Conservation (phyloP, 805 yeast genomes). For the Yarrowia sp. region DNA sequence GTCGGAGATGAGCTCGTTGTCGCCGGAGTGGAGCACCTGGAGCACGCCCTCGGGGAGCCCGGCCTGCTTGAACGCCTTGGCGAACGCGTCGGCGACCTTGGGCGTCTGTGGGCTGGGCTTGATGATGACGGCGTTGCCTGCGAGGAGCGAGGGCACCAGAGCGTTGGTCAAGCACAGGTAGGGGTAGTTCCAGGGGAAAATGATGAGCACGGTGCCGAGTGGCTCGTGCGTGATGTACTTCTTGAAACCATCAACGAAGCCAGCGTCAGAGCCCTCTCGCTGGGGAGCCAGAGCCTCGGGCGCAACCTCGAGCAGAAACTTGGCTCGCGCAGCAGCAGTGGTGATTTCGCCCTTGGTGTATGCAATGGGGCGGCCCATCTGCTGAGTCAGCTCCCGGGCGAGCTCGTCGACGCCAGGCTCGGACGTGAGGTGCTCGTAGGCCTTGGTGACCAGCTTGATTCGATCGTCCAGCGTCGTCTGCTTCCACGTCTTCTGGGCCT, state of each 20-base stretch:
- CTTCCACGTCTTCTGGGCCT: slow-evolving; percentile 36
- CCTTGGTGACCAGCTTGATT: slow-evolving; percentile 34
- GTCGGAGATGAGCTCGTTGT: slow-evolving; percentile 65
- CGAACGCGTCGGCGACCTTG: slow-evolving; percentile 69
- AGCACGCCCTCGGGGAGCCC: slow-evolving; percentile 82
- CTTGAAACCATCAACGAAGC: slow-evolving; percentile 33
- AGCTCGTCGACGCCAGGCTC: slow-evolving; percentile 32
- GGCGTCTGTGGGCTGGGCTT: slow-evolving; percentile 90
- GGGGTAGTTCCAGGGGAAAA: slow-evolving; percentile 94
- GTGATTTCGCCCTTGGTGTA: slow-evolving; percentile 38
- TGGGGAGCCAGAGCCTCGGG: slow-evolving; percentile 37
- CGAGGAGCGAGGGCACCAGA: slow-evolving; percentile 79
- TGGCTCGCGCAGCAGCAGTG: slow-evolving; percentile 38
- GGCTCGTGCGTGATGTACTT: slow-evolving; percentile 61
- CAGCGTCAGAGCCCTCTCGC: slow-evolving; percentile 35
- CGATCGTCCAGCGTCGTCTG: slow-evolving; percentile 32
- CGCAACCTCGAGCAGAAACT: slow-evolving; percentile 35
- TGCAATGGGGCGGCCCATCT: slow-evolving; percentile 41
- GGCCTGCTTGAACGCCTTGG: slow-evolving; percentile 64
- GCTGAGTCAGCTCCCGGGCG: slow-evolving; percentile 37
- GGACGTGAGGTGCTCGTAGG: slow-evolving; percentile 33
- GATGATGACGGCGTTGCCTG: slow-evolving; percentile 81
- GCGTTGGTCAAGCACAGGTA: slow-evolving; percentile 85
- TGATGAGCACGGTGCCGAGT: slow-evolving; percentile 83
- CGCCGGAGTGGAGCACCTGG: slow-evolving; percentile 73